These are phyloP conservation scores for Notholithocarpus densiflorus DNA, from an alignment of 306 rosid species.

Conservation along the genomic window DNA sequence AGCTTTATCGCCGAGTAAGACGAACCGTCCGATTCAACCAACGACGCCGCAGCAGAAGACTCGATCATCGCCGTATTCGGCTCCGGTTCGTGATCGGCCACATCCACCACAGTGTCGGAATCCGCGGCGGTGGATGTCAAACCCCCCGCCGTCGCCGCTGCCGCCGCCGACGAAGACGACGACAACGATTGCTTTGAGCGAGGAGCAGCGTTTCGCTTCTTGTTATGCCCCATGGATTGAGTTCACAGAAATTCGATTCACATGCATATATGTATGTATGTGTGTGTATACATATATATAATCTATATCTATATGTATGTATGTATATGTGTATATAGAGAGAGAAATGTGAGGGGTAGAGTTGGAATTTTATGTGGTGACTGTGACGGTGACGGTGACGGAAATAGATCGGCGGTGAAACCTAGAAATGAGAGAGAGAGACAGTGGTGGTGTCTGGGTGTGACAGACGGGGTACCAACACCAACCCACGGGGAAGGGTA, in stretches of 20 bases:
- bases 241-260: constrained; percentile 56
- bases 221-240: constrained; percentile 64
- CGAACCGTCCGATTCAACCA: constrained; percentile 44
- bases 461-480: neutral
- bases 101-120: constrained; percentile 38
- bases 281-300: constrained; percentile 28
- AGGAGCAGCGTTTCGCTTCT: constrained; percentile 68
- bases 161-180: neutral
- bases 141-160: constrained; percentile 19
- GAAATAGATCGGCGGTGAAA: constrained; percentile 49
- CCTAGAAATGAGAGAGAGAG: constrained; percentile 9
- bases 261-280: constrained; percentile 45
- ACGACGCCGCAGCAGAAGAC: neutral
- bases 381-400: constrained; percentile 23
- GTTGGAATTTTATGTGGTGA: neutral
- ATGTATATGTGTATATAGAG: neutral
- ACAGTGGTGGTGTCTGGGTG: constrained; percentile 1
- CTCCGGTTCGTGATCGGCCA: constrained; percentile 27
- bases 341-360: constrained; percentile 7
- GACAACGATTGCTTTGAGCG: constrained; percentile 62
- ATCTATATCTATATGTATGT: neutral
- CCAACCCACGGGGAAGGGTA: constrained; percentile 21
- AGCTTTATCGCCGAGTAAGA: constrained; percentile 54
- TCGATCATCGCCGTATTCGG: constrained; percentile 36
- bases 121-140: constrained; percentile 33